These are phyloP conservation scores for Beverwykella pulmonaria DNA, from an alignment of 495 filamentous ascomycete species.

Conservation along the genomic window DNA sequence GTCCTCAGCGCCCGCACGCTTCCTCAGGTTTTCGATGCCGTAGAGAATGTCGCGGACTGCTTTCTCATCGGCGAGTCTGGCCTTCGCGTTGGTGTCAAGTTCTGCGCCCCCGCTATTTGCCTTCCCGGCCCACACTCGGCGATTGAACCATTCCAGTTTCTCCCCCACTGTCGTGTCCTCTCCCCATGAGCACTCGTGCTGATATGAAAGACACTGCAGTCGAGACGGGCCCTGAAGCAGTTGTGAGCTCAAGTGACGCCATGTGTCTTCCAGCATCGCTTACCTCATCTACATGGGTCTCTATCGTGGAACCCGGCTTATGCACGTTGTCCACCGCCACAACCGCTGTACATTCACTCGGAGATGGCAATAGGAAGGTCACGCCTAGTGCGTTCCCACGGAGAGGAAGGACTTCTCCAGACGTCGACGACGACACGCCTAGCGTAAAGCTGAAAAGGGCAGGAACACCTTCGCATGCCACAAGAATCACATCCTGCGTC, in stretches of 20 bases:
- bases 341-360: constrained; percentile 5
- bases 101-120: not conserved
- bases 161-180: not conserved
- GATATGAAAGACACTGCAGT: constrained; percentile 27
- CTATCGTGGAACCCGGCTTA: constrained; percentile 38
- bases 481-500: constrained; percentile 35
- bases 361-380: constrained; percentile 13
- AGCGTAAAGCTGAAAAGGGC: constrained; percentile 35
- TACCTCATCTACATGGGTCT: constrained; percentile 28
- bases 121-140: constrained; percentile 13
- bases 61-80: constrained; percentile 37
- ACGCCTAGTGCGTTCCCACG: constrained; percentile 42
- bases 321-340: constrained; percentile 43
- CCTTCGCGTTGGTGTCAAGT: not conserved
- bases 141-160: constrained; percentile 29
- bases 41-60: constrained; percentile 67
- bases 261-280: constrained; percentile 1
- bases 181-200: constrained; percentile 10
- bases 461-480: constrained; percentile 44
- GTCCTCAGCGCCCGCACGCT: constrained; percentile 58
- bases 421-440: not conserved
- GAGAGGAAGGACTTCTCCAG: constrained; percentile 17
- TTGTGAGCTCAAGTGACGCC: constrained; percentile 2
- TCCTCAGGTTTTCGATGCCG: constrained; percentile 71
- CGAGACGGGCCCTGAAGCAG: constrained; percentile 13